A percentile compares a stretch with the other conserved stretches of the same genome.
These are phyloP conservation scores for Saccharomycopsis sp. DNA, from an alignment of 805 yeast genomes.

Conservation along the genomic window DNA sequence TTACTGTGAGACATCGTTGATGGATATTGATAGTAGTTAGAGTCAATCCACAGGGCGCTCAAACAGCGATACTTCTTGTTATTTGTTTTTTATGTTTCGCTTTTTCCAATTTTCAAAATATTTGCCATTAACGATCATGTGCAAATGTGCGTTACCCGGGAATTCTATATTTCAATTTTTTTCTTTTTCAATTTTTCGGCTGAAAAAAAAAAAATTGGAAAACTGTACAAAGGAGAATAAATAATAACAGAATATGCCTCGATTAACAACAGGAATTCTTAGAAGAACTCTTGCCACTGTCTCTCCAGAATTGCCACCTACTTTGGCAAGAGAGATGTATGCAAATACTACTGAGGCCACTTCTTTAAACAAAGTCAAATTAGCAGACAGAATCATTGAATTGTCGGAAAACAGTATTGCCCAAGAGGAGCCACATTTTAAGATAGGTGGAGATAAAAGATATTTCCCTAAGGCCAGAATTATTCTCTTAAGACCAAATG, in stretches of 20 bases:
- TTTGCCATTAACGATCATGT: too few relatives aligned
- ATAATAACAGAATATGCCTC: slow-evolving; percentile 25
- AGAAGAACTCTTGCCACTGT: slow-evolving; percentile 29
- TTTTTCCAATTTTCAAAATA: too few relatives aligned
- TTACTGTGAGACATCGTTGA: too few relatives aligned
- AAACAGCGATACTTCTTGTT: too few relatives aligned
- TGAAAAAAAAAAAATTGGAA: too few relatives aligned
- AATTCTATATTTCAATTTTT: background rate
- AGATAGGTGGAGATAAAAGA: slow-evolving; percentile 65
- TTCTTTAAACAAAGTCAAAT: slow-evolving; percentile 23
- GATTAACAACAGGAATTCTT: slow-evolving; percentile 22
- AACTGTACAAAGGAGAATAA: background rate
- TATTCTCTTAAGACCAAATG: slow-evolving; percentile 78
- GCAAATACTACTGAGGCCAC: background rate
- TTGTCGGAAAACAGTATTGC: slow-evolving; percentile 45
- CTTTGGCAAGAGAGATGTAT: slow-evolving; percentile 10
- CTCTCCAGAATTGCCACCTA: slow-evolving; percentile 21
- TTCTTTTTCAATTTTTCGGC: background rate
- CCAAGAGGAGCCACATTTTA: slow-evolving; percentile 70
- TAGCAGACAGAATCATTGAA: slow-evolving; percentile 28
- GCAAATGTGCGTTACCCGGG: too few relatives aligned
- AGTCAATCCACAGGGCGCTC: too few relatives aligned
- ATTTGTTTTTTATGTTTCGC: too few relatives aligned
- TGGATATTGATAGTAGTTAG: too few relatives aligned
- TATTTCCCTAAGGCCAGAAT: slow-evolving; percentile 85